A percentile compares a stretch with the other conserved stretches of the same genome.
These are phyloP conservation scores for Serpula lacrymans DNA, from an alignment of 768 basidiomycete species.

Conservation along the genomic window DNA sequence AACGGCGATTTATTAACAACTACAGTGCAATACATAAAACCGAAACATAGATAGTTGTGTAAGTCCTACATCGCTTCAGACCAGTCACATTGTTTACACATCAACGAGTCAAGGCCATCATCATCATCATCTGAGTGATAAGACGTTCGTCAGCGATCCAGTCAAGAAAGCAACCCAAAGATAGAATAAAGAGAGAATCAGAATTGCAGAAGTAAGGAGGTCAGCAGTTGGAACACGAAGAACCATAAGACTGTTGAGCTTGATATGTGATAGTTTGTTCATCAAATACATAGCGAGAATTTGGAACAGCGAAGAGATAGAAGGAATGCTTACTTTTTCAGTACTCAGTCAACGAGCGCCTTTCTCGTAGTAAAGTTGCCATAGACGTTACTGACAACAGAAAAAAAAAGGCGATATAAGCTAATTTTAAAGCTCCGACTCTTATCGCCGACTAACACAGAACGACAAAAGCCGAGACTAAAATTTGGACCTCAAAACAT, in stretches of 20 bases:
- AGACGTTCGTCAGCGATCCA: no score
- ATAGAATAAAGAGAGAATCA: conserved; percentile 19
- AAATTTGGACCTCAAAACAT: no score
- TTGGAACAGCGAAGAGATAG: background rate
- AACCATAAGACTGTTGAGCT: conserved; percentile 49
- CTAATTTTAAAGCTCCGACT: conserved; percentile 7
- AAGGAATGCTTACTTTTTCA: conserved; percentile 2
- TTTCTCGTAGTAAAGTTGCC: background rate
- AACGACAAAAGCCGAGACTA: no score
- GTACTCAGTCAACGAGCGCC: background rate
- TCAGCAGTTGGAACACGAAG: conserved; percentile 38
- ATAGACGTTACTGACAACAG: background rate
- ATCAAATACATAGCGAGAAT: conserved; percentile 22
- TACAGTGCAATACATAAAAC: no score
- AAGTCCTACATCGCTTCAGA: no score
- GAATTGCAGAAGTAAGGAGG: conserved; percentile 40
- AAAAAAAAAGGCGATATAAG: conserved; percentile 1
- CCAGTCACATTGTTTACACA: no score
- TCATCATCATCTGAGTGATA: no score
- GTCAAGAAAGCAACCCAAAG: no score
- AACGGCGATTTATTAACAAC: no score
- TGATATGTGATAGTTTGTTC: conserved; percentile 40
- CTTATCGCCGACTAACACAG: conserved; percentile 1
- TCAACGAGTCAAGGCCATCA: no score
- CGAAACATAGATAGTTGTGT: no score